These are phyloP conservation scores for Aspergillus fructus DNA, from an alignment of 2,329 filamentous ascomycete species.

Conservation along the genomic window DNA sequence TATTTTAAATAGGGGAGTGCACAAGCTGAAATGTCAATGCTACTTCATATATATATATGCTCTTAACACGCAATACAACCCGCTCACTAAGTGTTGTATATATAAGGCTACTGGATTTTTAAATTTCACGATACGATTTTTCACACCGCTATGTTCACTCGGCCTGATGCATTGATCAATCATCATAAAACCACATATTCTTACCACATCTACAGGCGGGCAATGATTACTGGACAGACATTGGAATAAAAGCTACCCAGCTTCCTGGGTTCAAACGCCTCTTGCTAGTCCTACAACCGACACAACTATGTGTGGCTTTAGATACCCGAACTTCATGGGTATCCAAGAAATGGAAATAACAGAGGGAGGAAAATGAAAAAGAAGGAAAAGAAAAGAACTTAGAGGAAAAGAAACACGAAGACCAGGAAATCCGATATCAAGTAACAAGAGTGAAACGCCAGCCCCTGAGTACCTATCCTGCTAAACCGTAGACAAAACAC, in stretches of 20 bases:
- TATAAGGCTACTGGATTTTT: too few species aligned
- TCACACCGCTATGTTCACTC: too few species aligned
- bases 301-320: slow-evolving; percentile 22
- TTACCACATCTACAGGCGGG: neutral
- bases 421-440: slow-evolving; percentile 22
- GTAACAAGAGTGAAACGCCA: slow-evolving; percentile 31
- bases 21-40: too few species aligned
- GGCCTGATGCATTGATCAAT: too few species aligned
- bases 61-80: too few species aligned
- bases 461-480: slow-evolving; percentile 29
- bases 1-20: too few species aligned
- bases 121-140: too few species aligned
- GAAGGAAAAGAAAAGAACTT: slow-evolving; percentile 2
- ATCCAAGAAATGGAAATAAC: slow-evolving; percentile 26
- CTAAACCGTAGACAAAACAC: slow-evolving; percentile 36
- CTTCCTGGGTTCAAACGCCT: slow-evolving; percentile 15
- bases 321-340: slow-evolving; percentile 29
- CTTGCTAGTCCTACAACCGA: slow-evolving; percentile 35
- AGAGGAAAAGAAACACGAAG: slow-evolving; percentile 16
- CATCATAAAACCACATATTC: too few species aligned
- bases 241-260: neutral
- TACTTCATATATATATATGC: too few species aligned
- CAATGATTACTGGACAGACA: neutral
- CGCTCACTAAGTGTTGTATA: too few species aligned
- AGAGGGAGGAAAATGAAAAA: slow-evolving; percentile 1